These are phyloP conservation scores for Hymenoscyphus linearis DNA, from an alignment of 2,329 filamentous ascomycete genomes.

Conservation along the genomic window DNA sequence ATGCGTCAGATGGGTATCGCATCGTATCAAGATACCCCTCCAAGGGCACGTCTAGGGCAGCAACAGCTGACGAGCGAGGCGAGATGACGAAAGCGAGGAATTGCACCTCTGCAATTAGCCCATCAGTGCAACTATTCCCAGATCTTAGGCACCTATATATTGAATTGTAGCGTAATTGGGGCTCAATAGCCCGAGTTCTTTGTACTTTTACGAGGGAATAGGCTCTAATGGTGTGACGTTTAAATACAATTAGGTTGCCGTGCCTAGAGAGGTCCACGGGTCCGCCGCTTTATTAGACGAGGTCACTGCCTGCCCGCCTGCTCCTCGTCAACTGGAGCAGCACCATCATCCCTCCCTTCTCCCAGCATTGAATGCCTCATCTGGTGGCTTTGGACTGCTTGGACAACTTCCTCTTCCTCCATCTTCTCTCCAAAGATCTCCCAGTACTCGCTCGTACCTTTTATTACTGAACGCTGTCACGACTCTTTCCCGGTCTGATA, in stretches of 20 bases:
- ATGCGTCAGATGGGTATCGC: background rate
- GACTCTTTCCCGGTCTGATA: background rate
- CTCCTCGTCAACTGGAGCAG: background rate
- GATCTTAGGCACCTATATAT: background rate
- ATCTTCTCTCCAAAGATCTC: background rate
- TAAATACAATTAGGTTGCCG: too few relatives aligned
- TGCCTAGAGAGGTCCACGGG: background rate
- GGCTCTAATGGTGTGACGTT: too few relatives aligned
- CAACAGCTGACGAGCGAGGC: background rate
- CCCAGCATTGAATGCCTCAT: background rate
- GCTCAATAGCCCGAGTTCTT: too few relatives aligned
- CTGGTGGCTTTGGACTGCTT: background rate
- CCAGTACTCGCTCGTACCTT: background rate
- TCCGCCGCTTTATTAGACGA: background rate
- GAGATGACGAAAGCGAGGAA: background rate
- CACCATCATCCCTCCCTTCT: background rate
- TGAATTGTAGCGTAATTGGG: too few relatives aligned
- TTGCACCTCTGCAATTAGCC: too few relatives aligned
- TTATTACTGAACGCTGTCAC: background rate
- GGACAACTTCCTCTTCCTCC: background rate
- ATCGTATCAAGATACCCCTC: background rate
- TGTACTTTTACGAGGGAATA: too few relatives aligned
- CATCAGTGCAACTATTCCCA: background rate
- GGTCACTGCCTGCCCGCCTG: background rate
- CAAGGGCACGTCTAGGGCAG: background rate